A percentile compares a stretch with the other conserved stretches of the same genome.
These are phyloP conservation scores for Dipteronia dyeriana DNA, from an alignment of 345 rosid genomes.

Conservation along the genomic window DNA sequence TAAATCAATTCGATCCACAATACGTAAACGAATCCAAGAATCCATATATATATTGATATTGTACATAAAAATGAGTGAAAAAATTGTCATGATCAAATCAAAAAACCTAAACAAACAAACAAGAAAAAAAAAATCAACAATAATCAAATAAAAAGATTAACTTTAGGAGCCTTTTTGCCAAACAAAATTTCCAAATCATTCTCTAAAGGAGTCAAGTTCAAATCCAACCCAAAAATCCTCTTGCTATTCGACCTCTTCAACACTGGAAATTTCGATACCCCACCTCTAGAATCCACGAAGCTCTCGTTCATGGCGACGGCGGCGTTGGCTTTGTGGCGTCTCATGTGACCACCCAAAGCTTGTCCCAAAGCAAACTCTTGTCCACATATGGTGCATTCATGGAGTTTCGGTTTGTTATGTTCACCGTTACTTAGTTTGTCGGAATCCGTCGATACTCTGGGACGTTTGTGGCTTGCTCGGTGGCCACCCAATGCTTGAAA, in stretches of 20 bases:
- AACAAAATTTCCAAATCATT: slow-evolving; percentile 63
- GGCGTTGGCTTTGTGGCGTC: slow-evolving; percentile 49
- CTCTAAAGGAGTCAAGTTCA: slow-evolving; percentile 79
- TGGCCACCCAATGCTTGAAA: slow-evolving; percentile 84
- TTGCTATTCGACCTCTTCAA: slow-evolving; percentile 52
- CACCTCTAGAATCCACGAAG: neutral
- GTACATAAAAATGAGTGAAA: neutral
- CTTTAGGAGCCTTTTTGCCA: slow-evolving; percentile 59
- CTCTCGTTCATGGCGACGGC: slow-evolving; percentile 20
- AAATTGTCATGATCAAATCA: neutral
- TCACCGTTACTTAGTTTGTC: slow-evolving; percentile 9
- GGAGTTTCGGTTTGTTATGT: slow-evolving; percentile 29
- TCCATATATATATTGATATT: neutral
- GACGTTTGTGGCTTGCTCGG: slow-evolving; percentile 72
- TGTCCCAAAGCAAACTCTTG: slow-evolving; percentile 61
- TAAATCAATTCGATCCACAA: too few relatives aligned
- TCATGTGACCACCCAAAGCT: slow-evolving; percentile 84
- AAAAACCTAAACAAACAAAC: neutral
- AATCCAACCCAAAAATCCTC: slow-evolving; percentile 60
- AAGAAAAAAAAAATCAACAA: too few relatives aligned
- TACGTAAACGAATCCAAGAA: neutral
- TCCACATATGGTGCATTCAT: slow-evolving; percentile 65
- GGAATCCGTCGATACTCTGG: slow-evolving; percentile 27
- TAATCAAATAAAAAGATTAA: slow-evolving; percentile 40
- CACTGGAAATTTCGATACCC: slow-evolving; percentile 40